Base-by-base conservation (phyloP, 208 protist genomes). In the Crithidia thermophila region DNA sequence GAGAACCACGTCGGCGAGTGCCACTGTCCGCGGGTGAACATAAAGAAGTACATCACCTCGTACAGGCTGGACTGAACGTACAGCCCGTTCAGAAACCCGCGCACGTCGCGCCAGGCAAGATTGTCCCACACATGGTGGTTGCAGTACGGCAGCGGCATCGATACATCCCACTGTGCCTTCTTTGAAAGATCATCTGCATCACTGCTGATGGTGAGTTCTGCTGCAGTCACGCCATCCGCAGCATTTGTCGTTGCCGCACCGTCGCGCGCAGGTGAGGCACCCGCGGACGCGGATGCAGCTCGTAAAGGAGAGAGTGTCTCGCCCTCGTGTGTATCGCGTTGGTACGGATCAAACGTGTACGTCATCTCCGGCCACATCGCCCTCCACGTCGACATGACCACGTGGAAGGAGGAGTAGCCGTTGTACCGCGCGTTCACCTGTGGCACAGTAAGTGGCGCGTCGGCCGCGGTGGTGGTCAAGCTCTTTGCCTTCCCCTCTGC, bases 281-380 rank as follows among this genome's bases (percentile, higher is more conserved):
- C n/a, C n/a, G n/a, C n/a, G n/a, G n/a, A n/a, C n/a, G n/a, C n/a
- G n/a, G n/a, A n/a, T n/a, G n/a, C n/a, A n/a, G n/a, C n/a, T n/a
- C n/a, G n/a, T n/a, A n/a, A n/a, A n/a, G n/a, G n/a, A n/a, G n/a
- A n/a, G n/a, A n/a, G n/a, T n/a, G n/a, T n/a, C n/a, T n/a, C n/a
- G n/a, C n/a, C n/a, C n/a, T n/a, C n/a, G n/a, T n/a, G n/a, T n/a
- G n/a, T n/a, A n/a, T n/a, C 9, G 25, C 25, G 9, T 3, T 36
- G 6, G 57, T 63, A 40, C 5, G 42, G 57, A 13, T 63, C 57
- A 7, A 52, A 23, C 2, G 39, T 1, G 79, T 91, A 91, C 20
- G 62, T 31, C 69, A 93, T 75, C 75, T 94, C 87, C 9, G 91
- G 88, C 89, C 91, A 96, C 82, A 94, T 88, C 14, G 81, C 83